Conservation (phyloP, 2,329 filamentous ascomycete genomes). For the Aspergillus arachidicola region DNA sequence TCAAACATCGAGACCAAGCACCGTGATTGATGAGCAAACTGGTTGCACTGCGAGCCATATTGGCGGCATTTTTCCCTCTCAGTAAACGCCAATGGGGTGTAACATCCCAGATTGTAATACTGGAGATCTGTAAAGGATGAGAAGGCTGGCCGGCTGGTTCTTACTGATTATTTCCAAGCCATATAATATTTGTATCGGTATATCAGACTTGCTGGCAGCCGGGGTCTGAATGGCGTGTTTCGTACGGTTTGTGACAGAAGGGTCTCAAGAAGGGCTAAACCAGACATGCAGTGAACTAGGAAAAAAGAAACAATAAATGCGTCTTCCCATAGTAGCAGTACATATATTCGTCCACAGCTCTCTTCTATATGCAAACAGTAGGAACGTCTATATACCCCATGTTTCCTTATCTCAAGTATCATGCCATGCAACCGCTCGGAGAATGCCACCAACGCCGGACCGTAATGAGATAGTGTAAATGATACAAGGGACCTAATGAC, state of each 20-base stretch:
- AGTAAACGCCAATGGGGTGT: background rate
- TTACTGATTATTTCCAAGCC: background rate
- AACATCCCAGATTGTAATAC: background rate
- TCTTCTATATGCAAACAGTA: background rate
- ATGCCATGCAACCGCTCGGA: background rate
- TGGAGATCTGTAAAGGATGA: background rate
- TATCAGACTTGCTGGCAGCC: too few relatives aligned
- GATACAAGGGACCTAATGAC: constrained; percentile 32
- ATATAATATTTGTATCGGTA: too few relatives aligned
- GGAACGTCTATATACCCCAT: background rate
- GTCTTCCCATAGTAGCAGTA: background rate
- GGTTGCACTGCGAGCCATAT: background rate
- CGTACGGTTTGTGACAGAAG: background rate
- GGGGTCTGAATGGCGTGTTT: too few relatives aligned
- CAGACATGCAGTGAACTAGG: background rate
- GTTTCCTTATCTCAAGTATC: background rate
- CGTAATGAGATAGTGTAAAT: background rate
- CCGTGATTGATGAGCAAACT: background rate
- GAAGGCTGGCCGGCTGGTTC: background rate
- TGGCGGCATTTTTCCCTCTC: background rate
- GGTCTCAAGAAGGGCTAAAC: background rate
- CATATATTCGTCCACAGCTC: background rate
- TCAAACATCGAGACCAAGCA: too few relatives aligned
- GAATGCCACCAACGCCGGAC: background rate
- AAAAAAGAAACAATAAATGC: background rate